phyloP scores from a whole-genome alignment of 257 asterid species.

The Verbascum thapsus region DNA sequence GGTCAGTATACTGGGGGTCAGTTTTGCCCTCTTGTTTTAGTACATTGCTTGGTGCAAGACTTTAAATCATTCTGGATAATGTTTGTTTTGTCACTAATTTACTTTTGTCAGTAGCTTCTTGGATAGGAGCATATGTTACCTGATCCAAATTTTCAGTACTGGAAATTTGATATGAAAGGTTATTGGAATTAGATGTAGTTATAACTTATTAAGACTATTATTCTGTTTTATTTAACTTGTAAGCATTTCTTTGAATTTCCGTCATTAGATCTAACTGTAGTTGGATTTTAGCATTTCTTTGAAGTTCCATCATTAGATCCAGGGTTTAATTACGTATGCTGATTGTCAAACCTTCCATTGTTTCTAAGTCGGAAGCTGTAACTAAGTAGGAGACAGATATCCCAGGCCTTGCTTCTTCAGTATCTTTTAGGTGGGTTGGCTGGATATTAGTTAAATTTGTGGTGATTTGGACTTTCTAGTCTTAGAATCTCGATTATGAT shows the following conservation, averaged over 20 bases:
- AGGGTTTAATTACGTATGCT: no score
- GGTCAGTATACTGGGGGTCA: no score
- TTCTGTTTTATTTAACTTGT: background rate
- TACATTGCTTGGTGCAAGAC: background rate
- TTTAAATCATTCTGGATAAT: background rate
- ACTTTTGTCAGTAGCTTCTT: background rate
- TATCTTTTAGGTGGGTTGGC: no score
- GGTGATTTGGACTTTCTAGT: no score
- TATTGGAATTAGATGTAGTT: no score
- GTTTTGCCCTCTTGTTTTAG: background rate
- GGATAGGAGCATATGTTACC: background rate
- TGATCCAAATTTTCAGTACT: background rate
- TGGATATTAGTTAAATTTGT: no score
- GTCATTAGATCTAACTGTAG: no score
- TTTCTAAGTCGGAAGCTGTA: constrained; percentile 1
- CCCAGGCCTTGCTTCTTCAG: background rate
- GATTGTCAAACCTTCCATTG: background rate
- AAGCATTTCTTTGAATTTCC: no score
- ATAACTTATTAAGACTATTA: no score
- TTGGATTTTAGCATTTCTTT: no score
- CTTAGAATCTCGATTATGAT: no score
- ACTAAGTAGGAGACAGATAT: background rate
- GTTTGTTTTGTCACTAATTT: background rate
- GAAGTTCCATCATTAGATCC: no score
- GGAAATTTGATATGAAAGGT: background rate